Evolutionary conservation across 2,329 filamentous ascomycete genomes (phyloP).

Genomic region (Sporothrix pallida): DNA sequence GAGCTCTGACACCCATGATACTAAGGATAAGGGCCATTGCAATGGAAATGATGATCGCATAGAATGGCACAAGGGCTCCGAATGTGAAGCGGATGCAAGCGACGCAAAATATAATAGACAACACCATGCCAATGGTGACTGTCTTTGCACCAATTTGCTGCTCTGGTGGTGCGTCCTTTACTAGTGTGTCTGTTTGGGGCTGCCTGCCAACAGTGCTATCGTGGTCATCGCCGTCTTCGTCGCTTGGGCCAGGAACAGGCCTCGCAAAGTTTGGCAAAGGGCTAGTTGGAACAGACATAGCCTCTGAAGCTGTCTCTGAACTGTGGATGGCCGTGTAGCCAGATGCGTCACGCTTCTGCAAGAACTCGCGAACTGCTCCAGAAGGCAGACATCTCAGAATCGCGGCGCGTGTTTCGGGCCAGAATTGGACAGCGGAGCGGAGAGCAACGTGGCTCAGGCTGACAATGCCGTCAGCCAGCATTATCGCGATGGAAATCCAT

Average conservation of each 20-base stretch:
- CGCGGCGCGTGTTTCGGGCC: constrained; percentile 29
- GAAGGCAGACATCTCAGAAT: constrained; percentile 18
- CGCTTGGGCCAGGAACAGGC: constrained; percentile 19
- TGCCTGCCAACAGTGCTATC: background rate
- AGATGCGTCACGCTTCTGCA: constrained; percentile 29
- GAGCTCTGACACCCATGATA: constrained; percentile 73
- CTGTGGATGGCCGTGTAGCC: constrained; percentile 39
- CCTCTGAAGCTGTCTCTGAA: constrained; percentile 21
- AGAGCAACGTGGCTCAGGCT: constrained; percentile 80
- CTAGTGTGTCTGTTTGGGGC: constrained; percentile 39
- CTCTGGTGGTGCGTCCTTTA: constrained; percentile 80
- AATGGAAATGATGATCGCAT: constrained; percentile 77
- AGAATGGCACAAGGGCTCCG: constrained; percentile 75
- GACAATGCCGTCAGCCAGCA: constrained; percentile 91
- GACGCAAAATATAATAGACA: constrained; percentile 81
- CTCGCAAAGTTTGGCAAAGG: constrained; percentile 35
- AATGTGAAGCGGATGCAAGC: constrained; percentile 83
- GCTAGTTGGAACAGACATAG: constrained; percentile 31
- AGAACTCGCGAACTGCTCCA: background rate
- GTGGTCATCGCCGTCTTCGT: constrained; percentile 32
- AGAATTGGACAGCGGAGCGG: constrained; percentile 45
- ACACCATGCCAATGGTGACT: constrained; percentile 74
- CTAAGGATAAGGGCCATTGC: constrained; percentile 80
- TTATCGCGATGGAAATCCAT: constrained; percentile 94
- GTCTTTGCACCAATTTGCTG: constrained; percentile 77